Percentiles rank a stretch among this genome's conserved stretches.
Evolutionary conservation across 2,329 filamentous ascomycete genomes (phyloP).

Genomic region (Penicillium sp.): DNA sequence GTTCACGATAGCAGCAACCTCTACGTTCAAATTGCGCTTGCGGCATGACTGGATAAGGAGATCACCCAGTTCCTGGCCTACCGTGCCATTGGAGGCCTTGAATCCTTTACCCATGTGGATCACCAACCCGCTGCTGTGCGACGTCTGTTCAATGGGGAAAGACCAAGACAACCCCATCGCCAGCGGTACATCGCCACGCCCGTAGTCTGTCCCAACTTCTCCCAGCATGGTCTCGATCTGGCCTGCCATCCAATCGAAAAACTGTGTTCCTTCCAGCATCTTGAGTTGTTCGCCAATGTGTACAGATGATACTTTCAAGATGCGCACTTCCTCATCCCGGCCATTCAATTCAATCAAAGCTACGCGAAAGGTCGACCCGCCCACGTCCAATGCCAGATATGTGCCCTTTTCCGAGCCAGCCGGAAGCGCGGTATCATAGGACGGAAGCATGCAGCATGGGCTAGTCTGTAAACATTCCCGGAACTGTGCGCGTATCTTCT

Average conservation of each 20-base stretch:
- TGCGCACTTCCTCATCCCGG: conserved; percentile 50
- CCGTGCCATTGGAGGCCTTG: conserved; percentile 56
- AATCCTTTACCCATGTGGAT: conserved; percentile 66
- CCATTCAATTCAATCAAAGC: conserved; percentile 58
- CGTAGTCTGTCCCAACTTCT: conserved; percentile 41
- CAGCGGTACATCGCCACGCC: conserved; percentile 41
- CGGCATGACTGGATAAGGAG: conserved; percentile 59
- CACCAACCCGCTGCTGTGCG: conserved; percentile 55
- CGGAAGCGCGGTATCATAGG: conserved; percentile 61
- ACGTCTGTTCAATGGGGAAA: conserved; percentile 65
- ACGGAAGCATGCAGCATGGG: conserved; percentile 63
- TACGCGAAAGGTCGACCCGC: conserved; percentile 64
- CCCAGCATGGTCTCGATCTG: conserved; percentile 56
- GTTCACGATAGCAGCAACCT: conserved; percentile 62
- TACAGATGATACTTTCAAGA: conserved; percentile 54
- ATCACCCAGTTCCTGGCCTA: conserved; percentile 58
- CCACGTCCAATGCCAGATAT: conserved; percentile 62
- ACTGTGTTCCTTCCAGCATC: conserved; percentile 53
- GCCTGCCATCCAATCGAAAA: conserved; percentile 66
- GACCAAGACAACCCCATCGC: conserved; percentile 64
- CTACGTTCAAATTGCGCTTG: conserved; percentile 54
- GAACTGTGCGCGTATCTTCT: conserved; percentile 51
- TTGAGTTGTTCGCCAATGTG: conserved; percentile 57
- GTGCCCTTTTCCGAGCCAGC: conserved; percentile 59
- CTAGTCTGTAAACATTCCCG: conserved; percentile 53